phyloP scores from a whole-genome alignment of 192 early-diverging fungal species.

The Diversispora epigaea region DNA sequence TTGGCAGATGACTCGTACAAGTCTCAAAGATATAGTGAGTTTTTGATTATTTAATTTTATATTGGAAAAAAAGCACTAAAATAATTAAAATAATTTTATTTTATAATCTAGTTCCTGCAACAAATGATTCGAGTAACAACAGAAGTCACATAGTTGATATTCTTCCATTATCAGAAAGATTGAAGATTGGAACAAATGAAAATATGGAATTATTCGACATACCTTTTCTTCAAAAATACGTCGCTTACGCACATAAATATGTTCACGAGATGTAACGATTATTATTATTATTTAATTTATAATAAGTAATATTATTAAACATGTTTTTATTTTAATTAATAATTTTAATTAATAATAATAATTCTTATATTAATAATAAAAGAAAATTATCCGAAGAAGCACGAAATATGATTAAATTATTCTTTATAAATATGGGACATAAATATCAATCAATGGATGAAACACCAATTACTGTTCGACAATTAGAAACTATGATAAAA shows the following conservation, averaged over 20 bases:
- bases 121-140: neutral
- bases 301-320: too few species aligned
- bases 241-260: constrained; percentile 81
- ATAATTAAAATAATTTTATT: neutral
- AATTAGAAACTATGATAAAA: constrained; percentile 78
- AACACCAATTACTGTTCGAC: constrained; percentile 78
- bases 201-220: constrained; percentile 64
- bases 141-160: constrained; percentile 18
- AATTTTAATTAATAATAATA: neutral
- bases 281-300: neutral
- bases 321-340: neutral
- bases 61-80: neutral
- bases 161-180: constrained; percentile 34
- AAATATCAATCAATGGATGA: constrained; percentile 64
- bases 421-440: constrained; percentile 67
- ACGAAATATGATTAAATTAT: constrained; percentile 60
- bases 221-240: constrained; percentile 74
- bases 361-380: neutral
- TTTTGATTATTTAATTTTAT: neutral
- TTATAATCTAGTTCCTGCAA: neutral
- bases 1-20: neutral
- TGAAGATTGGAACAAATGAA: constrained; percentile 50
- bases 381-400: constrained; percentile 55
- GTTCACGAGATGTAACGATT: constrained; percentile 60
- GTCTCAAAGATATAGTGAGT: neutral